Percentiles rank a stretch among this genome's conserved stretches.
These are phyloP conservation scores for Pichia pseudocactophila DNA, from an alignment of 805 yeast species.

Conservation along the genomic window DNA sequence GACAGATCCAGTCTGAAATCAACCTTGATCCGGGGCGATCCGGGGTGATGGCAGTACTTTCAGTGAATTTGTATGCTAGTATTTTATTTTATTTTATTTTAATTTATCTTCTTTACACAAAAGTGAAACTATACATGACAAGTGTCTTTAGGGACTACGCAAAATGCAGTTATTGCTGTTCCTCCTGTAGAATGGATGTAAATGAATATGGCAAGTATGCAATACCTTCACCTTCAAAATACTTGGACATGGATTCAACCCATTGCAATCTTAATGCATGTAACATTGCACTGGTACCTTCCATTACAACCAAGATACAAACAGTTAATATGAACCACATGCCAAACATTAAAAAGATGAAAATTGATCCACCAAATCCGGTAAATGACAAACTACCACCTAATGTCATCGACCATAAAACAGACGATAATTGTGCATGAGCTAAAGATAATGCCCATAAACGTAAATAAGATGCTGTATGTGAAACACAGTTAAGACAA, in stretches of 20 bases:
- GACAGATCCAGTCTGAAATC: too few relatives aligned
- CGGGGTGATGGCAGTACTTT: too few relatives aligned
- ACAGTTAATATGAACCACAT: constrained; percentile 94
- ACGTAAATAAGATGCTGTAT: constrained; percentile 93
- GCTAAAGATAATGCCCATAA: constrained; percentile 97
- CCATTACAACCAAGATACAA: constrained; percentile 89
- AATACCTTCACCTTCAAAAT: constrained; percentile 93
- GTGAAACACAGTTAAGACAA: constrained; percentile 95
- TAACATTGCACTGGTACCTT: constrained; percentile 98
- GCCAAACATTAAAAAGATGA: constrained; percentile 74
- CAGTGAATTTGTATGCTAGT: too few relatives aligned
- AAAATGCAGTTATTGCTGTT: background rate
- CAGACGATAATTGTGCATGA: constrained; percentile 92
- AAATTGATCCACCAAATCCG: constrained; percentile 59
- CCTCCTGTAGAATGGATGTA: constrained; percentile 18
- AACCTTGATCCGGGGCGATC: too few relatives aligned
- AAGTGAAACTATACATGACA: too few relatives aligned
- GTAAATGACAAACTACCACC: constrained; percentile 62
- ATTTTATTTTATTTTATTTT: too few relatives aligned
- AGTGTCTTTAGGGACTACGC: background rate
- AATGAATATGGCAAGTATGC: constrained; percentile 87
- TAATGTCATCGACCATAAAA: constrained; percentile 93
- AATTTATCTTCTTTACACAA: too few relatives aligned
- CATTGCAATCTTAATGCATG: constrained; percentile 98
- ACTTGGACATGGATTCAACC: constrained; percentile 99